Conservation (phyloP, 352 stramenopile species). For the Albugo laibachii region DNA sequence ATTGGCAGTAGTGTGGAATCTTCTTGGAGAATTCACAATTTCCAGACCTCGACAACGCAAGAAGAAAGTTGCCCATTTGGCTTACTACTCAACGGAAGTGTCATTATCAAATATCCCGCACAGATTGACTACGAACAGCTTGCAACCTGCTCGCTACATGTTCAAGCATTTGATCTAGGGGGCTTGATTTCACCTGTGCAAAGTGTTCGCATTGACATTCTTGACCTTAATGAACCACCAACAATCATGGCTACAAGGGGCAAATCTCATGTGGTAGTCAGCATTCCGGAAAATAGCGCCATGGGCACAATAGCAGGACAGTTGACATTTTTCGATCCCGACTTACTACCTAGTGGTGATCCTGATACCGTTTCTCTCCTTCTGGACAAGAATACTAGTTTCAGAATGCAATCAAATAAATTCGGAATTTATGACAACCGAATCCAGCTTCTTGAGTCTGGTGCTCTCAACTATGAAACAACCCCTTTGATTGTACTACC, state of each 20-base stretch:
- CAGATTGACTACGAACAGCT: slow-evolving; percentile 9
- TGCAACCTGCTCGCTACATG: slow-evolving; percentile 3
- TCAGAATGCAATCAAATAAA: not conserved
- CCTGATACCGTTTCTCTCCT: not conserved
- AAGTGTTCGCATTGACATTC: slow-evolving; percentile 5
- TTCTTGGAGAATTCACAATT: slow-evolving; percentile 7
- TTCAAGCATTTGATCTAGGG: slow-evolving; percentile 8
- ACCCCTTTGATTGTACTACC: slow-evolving; percentile 3
- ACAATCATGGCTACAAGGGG: not conserved
- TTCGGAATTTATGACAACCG: not conserved
- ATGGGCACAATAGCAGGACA: slow-evolving; percentile 2
- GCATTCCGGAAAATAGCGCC: slow-evolving; percentile 7
- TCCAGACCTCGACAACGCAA: slow-evolving; percentile 1
- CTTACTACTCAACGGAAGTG: not conserved
- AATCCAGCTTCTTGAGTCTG: not conserved
- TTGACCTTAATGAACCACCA: slow-evolving; percentile 11
- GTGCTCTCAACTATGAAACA: slow-evolving; percentile 7
- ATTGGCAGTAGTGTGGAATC: not conserved
- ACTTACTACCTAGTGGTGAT: slow-evolving; percentile 5
- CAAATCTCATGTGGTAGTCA: not conserved
- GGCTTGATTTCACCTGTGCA: slow-evolving; percentile 9
- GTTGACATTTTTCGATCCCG: slow-evolving; percentile 7
- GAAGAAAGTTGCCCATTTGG: slow-evolving; percentile 3
- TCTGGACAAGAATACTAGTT: not conserved
- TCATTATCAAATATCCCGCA: slow-evolving; percentile 5